Evolutionary conservation across 305 asterid genomes (phyloP).

Genomic region (Fraxinus dipetala): DNA sequence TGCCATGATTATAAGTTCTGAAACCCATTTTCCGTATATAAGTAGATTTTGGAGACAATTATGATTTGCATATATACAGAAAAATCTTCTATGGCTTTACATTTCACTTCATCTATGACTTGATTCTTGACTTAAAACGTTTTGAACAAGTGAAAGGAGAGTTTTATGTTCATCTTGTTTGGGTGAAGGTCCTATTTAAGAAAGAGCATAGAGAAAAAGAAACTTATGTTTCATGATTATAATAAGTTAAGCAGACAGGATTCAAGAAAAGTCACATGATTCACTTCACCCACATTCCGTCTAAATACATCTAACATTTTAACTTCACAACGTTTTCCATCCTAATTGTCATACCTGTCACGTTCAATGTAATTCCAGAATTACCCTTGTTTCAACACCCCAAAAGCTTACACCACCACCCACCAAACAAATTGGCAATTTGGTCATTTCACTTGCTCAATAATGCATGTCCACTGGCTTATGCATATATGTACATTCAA

Average conservation of each 20-base stretch:
- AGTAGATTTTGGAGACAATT: too few species aligned
- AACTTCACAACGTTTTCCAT: not conserved
- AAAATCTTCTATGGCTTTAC: too few species aligned
- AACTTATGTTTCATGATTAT: not conserved
- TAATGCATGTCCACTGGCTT: constrained; percentile 8
- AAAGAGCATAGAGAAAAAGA: not conserved
- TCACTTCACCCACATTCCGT: constrained; percentile 31
- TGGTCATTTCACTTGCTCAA: constrained; percentile 18
- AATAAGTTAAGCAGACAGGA: not conserved
- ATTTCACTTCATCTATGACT: not conserved
- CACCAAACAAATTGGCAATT: not conserved
- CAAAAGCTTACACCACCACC: not conserved
- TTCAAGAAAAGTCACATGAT: constrained; percentile 2
- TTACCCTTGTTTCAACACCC: constrained; percentile 21
- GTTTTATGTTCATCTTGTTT: not conserved
- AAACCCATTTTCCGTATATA: too few species aligned
- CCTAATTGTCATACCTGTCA: constrained; percentile 21
- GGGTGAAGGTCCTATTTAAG: not conserved
- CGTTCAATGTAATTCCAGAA: constrained; percentile 6
- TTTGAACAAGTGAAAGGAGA: not conserved
- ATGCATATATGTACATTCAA: not conserved
- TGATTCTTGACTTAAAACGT: not conserved
- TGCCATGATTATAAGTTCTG: too few species aligned
- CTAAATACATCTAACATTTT: constrained; percentile 23
- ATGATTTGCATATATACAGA: too few species aligned